Base-by-base conservation (phyloP, 108 stramenopile species). In the Discostella stelligeroides region DNA sequence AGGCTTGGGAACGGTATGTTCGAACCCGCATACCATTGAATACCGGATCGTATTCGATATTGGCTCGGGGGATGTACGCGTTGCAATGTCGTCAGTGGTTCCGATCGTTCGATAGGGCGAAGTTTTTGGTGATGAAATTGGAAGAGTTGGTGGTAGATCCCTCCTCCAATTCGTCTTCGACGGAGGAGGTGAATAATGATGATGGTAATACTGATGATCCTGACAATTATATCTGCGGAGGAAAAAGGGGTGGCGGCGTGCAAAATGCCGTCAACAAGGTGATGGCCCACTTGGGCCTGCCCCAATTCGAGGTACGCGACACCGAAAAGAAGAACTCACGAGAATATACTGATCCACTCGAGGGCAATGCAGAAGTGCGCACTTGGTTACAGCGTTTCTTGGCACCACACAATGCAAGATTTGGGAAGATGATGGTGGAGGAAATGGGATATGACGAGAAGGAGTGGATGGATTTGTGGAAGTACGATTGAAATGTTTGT, bases 81-180 rank as follows among this genome's bases (percentile, higher is more conserved):
- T 47, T 97, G 53, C 95, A 98, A 75, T 76, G 97, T 63, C 79
- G 92, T 53, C 87, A 88, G n/a, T 98, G 98, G 98, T 84, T 95
- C 14, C 65, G 76, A 8, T 86, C 86, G 7, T 97, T 96, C 69
- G 60, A 74, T 6, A 60, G 50, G 29, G 86, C 90, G 20, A 83
- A 83, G 42, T 86, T 97, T 48, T 76, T 94, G 60, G 81, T 94
- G 6, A 38, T 96, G 15, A 88, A 74, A 45, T 60, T 96, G 62
- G 97, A 98, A 66, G 86, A 92, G n/a, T 86, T 96, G 82, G 53
- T 66, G 5, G 28, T 55, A 24, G 17, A 14, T 17, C 6, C 45
- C 45, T 17, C 45, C 45, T 4, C 49, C 49, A 8, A 21, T 25
- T 25, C 49, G 12, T 0, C 48, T 23, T 49, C 48, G 24, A 0